Base-by-base conservation (phyloP, 2,329 filamentous ascomycete genomes). In the Orbilia brochopaga region DNA sequence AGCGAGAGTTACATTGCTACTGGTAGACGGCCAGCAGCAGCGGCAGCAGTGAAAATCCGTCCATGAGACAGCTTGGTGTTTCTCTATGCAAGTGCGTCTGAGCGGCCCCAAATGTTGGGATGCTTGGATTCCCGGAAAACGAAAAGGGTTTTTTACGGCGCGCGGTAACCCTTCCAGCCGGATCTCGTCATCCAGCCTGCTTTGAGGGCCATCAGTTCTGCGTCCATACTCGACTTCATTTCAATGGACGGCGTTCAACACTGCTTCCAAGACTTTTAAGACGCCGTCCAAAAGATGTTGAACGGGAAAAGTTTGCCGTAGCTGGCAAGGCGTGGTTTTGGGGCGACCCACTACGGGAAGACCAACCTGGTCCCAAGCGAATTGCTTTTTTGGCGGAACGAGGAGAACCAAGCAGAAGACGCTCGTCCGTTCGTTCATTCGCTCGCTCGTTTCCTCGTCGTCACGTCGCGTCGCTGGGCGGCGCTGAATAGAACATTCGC, bases 291-390 rank as follows among this genome's bases (percentile, higher is more conserved):
- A 58, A 65, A 50, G 53, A 58, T 57, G 63, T 60, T 23, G 63
- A 46, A 61, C 57, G 53, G 65, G 65, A 63, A 57, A 62, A 62
- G 62, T 69, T 69, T 58, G 44, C 65, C 44, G 63, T 50, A 52
- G 53, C 52, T 32, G 40, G 65, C 35, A 57, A 54, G 23, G 58
- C 40, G 57, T 37, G 8, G 52, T 53, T 27, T n/a, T 62, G 65
- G 64, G 63, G 65, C 61, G 61, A 65, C 65, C 65, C 65, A 69
- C 65, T 69, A 60, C 57, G 65, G 65, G 58, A 69, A 55, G 52
- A 58, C 58, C 65, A 58, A 63, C 57, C 65, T 63, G 57, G 65
- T 54, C 52, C 58, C 53, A 53, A 51, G 55, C 8, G 32, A 37
- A 46, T 69, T 69, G 57, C 65, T 69, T 69, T 63, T 69, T 69